phyloP scores from a whole-genome alignment of 2,329 filamentous ascomycete genomes.

The Cercospora berteroae region DNA sequence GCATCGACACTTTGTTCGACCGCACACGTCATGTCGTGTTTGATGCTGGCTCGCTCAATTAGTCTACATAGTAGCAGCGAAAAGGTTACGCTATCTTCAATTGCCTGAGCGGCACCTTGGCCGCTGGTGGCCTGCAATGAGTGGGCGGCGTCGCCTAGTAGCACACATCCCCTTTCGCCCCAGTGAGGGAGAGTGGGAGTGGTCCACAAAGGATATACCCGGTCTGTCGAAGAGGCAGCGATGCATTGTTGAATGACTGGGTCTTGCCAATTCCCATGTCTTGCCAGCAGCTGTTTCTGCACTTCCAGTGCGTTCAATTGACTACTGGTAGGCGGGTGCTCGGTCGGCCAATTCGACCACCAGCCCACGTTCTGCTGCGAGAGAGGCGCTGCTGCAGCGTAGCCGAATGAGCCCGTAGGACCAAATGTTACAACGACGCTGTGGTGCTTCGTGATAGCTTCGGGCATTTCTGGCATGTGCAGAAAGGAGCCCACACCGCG shows the following conservation, averaged over 20 bases:
- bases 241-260: conserved; percentile 41
- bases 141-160: conserved; percentile 59
- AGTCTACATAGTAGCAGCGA: conserved; percentile 38
- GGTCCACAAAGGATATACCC: conserved; percentile 51
- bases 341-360: conserved; percentile 15
- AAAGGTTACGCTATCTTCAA: conserved; percentile 55
- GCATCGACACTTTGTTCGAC: not conserved
- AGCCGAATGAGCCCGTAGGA: conserved; percentile 53
- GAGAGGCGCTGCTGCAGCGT: conserved; percentile 40
- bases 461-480: conserved; percentile 45
- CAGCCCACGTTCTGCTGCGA: conserved; percentile 18
- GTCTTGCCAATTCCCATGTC: conserved; percentile 49
- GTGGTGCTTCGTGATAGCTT: conserved; percentile 42
- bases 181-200: conserved; percentile 50
- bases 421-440: conserved; percentile 44
- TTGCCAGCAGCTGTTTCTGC: conserved; percentile 39
- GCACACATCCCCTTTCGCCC: conserved; percentile 48
- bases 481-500: conserved; percentile 6
- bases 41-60: not conserved
- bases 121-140: conserved; percentile 54
- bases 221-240: conserved; percentile 40
- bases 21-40: not conserved
- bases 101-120: conserved; percentile 55
- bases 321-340: not conserved
- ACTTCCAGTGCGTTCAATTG: conserved; percentile 21